Percentiles rank a stretch among this genome's conserved stretches.
Conservation (phyloP, 2,329 filamentous ascomycete species). For the Diaporthe ilicicola region DNA sequence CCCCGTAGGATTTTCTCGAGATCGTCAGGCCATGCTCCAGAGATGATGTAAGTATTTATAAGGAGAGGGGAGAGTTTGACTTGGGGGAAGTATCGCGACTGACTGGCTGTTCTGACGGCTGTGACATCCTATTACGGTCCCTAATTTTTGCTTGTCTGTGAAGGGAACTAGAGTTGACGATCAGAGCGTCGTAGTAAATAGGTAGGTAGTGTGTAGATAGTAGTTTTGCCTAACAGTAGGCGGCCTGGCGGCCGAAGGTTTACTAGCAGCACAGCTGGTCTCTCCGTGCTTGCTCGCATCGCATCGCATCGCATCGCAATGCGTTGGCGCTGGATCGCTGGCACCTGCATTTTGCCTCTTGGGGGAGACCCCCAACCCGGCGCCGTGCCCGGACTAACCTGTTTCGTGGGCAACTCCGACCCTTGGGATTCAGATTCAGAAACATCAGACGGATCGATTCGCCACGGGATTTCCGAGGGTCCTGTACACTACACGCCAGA, state of each 20-base stretch:
- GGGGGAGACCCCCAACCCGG: slow-evolving; percentile 9
- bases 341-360: background rate
- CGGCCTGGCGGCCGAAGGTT: background rate
- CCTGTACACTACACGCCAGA: too few species aligned
- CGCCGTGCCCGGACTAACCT: slow-evolving; percentile 13
- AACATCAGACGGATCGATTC: slow-evolving; percentile 23
- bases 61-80: slow-evolving; percentile 4
- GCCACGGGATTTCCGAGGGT: background rate
- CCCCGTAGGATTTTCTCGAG: background rate
- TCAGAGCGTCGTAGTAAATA: too few species aligned
- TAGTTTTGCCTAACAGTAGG: too few species aligned
- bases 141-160: background rate
- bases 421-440: slow-evolving; percentile 25
- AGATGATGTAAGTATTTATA: slow-evolving; percentile 17
- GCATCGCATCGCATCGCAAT: slow-evolving; percentile 1
- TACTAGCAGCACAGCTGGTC: background rate
- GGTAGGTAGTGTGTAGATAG: too few species aligned
- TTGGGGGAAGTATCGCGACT: background rate
- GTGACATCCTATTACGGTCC: background rate
- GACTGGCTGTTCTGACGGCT: background rate
- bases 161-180: too few species aligned
- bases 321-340: too few species aligned
- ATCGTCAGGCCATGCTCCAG: slow-evolving; percentile 14
- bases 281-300: slow-evolving; percentile 3
- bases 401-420: slow-evolving; percentile 16